phyloP scores from a whole-genome alignment of 2,329 filamentous ascomycete genomes.

The Pezicula carpinea region DNA sequence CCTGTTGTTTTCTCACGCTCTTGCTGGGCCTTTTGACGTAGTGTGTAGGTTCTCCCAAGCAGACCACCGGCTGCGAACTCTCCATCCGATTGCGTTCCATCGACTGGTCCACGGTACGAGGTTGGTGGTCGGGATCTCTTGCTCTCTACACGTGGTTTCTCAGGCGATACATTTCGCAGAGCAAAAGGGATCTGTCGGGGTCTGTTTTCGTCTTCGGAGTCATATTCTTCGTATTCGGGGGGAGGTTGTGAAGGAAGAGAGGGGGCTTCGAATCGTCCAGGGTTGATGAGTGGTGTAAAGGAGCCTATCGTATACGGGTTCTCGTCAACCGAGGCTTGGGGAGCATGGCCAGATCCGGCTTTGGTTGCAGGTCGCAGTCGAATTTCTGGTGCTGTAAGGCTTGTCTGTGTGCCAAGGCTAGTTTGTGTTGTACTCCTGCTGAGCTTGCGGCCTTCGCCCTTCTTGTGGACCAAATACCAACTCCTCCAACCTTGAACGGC shows the following conservation, averaged over 20 bases:
- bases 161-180: conserved; percentile 20
- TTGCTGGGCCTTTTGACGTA: conserved; percentile 34
- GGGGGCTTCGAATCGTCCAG: conserved; percentile 46
- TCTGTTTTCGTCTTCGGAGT: conserved; percentile 23
- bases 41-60: conserved; percentile 44
- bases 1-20: conserved; percentile 20
- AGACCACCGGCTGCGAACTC: conserved; percentile 42
- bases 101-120: conserved; percentile 17
- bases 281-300: conserved; percentile 64
- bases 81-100: conserved; percentile 13
- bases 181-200: conserved; percentile 27
- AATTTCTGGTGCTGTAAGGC: not conserved
- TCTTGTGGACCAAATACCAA: conserved; percentile 80
- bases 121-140: conserved; percentile 21
- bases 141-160: conserved; percentile 9
- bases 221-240: conserved; percentile 9
- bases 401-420: conserved; percentile 10
- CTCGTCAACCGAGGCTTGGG: conserved; percentile 40
- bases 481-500: conserved; percentile 79
- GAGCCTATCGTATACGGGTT: conserved; percentile 60
- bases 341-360: conserved; percentile 15
- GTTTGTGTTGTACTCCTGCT: conserved; percentile 21
- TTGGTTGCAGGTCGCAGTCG: conserved; percentile 21
- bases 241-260: too few species aligned
- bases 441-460: conserved; percentile 36